A percentile compares a stretch with the other conserved stretches of the same genome.
Evolutionary conservation across 768 basidiomycete species (phyloP).

Genomic region (Kwoniella shandongensis): DNA sequence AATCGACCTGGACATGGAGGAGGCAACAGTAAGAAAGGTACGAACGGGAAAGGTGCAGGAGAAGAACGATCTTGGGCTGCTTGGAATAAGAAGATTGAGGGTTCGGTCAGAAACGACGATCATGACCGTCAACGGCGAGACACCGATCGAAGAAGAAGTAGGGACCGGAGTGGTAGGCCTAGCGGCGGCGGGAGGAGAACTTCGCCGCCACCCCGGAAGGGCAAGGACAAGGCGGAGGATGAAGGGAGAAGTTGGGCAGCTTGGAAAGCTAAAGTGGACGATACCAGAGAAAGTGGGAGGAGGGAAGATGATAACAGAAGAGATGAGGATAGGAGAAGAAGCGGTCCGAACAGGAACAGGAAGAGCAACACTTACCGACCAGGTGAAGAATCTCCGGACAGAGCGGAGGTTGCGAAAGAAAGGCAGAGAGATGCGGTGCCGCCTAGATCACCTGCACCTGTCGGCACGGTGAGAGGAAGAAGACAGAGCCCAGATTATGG

Average conservation of each 20-base stretch:
- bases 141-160: background rate
- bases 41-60: background rate
- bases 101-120: background rate
- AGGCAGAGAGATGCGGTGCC: constrained; percentile 12
- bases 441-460: background rate
- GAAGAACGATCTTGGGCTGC: constrained; percentile 21
- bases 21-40: too few species aligned
- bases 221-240: constrained; percentile 12
- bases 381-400: background rate
- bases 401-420: constrained; percentile 36
- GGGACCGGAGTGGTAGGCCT: background rate
- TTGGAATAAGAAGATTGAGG: constrained; percentile 17
- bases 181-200: constrained; percentile 1
- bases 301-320: constrained; percentile 9
- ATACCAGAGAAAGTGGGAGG: background rate
- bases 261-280: constrained; percentile 22
- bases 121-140: background rate
- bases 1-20: background rate
- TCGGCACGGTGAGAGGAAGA: constrained; percentile 1
- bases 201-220: constrained; percentile 1
- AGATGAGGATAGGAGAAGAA: background rate
- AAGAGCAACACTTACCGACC: background rate
- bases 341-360: background rate
- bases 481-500: constrained; percentile 44
- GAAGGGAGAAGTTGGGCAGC: constrained; percentile 20